Base-by-base conservation (phyloP, 225 moss, liverwort and hornwort species). In the Pseudisothecium myosuroides region DNA sequence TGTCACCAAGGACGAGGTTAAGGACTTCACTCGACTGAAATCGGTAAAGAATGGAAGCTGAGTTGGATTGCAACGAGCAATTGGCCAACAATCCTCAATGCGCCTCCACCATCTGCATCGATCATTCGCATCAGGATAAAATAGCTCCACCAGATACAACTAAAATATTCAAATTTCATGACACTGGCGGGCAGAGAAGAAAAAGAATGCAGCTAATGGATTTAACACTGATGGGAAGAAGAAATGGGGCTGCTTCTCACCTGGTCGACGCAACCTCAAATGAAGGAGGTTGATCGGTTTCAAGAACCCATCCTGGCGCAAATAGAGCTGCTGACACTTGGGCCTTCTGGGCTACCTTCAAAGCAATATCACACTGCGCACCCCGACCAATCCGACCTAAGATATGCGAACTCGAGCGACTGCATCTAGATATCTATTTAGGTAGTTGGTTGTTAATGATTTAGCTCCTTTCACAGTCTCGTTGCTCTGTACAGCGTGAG, bases 261-360 rank as follows among this genome's bases (percentile, higher is more conserved):
- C 95, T 95, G 94, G 79, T 91, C 78, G 93, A 81, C 21, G 95
- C 95, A 89, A 91, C 83, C 77, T 95, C 93, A 88, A 95, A 95
- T 81, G 93, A 91, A 81, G 95, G 95, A 36, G 93, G 91, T 83
- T 98, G 92, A 82, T 93, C 80, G 68, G 88, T 96, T 92, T 98
- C 98, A 77, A 86, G 91, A 34, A 97, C 91, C 98, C 98, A 98
- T 92, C 92, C 97, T 36, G 96, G 98, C 59, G 96, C 97, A 89
- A 97, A 98, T 9, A 98, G 88, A 80, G 98, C 98, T 39, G 95
- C 97, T 80, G 97, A 98, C 60, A 98, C 96, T 49, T 90, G 90
- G 81, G 93, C 96, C 58, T 93, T 89, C 86, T 88, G 91, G 59
- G 96, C 94, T 82, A 89, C 96, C 89, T 95, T 96, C 81, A 98